A percentile compares a stretch with the other conserved stretches of the same genome.
Conservation (phyloP, 305 asterid species). For the Fraxinus angustifolia region DNA sequence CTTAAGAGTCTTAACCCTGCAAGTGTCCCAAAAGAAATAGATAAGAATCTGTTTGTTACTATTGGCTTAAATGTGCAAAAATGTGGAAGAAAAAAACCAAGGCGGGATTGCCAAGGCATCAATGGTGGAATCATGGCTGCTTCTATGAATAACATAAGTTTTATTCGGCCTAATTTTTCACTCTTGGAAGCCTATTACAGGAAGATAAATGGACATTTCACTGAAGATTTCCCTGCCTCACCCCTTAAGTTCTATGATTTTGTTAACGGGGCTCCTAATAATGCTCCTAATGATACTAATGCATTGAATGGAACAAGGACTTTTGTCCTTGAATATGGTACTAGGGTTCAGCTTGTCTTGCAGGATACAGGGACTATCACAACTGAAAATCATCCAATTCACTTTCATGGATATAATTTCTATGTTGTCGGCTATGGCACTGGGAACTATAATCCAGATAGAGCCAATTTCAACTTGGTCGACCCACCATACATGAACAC, state of each 20-base stretch:
- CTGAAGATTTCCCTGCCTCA: slow-evolving; percentile 44
- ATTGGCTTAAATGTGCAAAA: slow-evolving; percentile 52
- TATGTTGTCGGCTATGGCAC: slow-evolving; percentile 57
- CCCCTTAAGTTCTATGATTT: slow-evolving; percentile 54
- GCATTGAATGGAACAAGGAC: slow-evolving; percentile 40
- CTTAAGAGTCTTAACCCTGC: slow-evolving; percentile 43
- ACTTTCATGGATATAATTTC: slow-evolving; percentile 67
- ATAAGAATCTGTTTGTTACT: slow-evolving; percentile 51
- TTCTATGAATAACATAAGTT: slow-evolving; percentile 65
- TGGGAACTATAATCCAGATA: slow-evolving; percentile 53
- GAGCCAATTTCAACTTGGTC: slow-evolving; percentile 43
- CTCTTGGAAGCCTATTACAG: slow-evolving; percentile 52
- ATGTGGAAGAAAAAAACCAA: slow-evolving; percentile 39
- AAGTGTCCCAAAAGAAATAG: slow-evolving; percentile 45
- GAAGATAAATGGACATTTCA: slow-evolving; percentile 36
- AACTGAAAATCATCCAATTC: slow-evolving; percentile 71
- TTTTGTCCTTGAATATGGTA: slow-evolving; percentile 57
- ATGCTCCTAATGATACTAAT: slow-evolving; percentile 47
- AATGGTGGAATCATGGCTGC: slow-evolving; percentile 63
- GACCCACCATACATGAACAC: slow-evolving; percentile 82
- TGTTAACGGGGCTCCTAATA: slow-evolving; percentile 58
- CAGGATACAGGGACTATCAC: slow-evolving; percentile 60
- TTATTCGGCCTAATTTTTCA: slow-evolving; percentile 46
- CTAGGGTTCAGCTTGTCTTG: slow-evolving; percentile 54
- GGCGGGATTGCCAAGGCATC: slow-evolving; percentile 43